Conservation (phyloP, 331 rosid species). For the Rhamnella rubrinervis region DNA sequence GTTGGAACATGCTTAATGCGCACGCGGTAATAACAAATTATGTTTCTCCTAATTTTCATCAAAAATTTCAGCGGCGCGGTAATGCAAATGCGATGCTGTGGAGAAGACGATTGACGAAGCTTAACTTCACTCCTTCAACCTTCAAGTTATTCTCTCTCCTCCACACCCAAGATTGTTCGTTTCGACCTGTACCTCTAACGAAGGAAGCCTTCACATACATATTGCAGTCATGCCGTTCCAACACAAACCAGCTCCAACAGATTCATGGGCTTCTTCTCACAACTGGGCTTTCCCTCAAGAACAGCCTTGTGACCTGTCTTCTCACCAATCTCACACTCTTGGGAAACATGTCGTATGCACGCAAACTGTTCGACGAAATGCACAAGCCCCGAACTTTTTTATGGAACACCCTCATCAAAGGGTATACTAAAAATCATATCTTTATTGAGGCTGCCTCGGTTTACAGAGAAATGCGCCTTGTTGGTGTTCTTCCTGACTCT, state of each 20-base stretch:
- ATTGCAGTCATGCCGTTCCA: constrained; percentile 28
- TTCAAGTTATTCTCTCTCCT: constrained; percentile 17
- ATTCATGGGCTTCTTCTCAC: constrained; percentile 34
- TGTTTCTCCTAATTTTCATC: too few relatives aligned
- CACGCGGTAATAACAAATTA: too few relatives aligned
- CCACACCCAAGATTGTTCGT: constrained; percentile 4
- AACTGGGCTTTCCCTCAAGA: constrained; percentile 40
- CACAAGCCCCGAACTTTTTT: constrained; percentile 39
- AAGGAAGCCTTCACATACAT: constrained; percentile 20
- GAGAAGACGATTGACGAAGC: constrained; percentile 15
- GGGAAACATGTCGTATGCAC: constrained; percentile 33
- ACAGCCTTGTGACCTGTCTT: constrained; percentile 36
- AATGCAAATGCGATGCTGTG: background rate
- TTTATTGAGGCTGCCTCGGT: constrained; percentile 27
- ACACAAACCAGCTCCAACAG: constrained; percentile 31
- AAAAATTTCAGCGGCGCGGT: too few relatives aligned
- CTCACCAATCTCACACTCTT: constrained; percentile 12
- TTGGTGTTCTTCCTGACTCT: constrained; percentile 32
- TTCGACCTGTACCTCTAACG: constrained; percentile 4
- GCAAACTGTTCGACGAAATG: constrained; percentile 36
- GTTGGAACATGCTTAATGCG: too few relatives aligned
- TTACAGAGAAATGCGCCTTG: constrained; percentile 31
- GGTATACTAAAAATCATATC: constrained; percentile 17
- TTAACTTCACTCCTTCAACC: constrained; percentile 8
- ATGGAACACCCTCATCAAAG: constrained; percentile 38